Evolutionary conservation across 2,329 filamentous ascomycete species (phyloP).

Genomic region (Geosmithia putterillii): DNA sequence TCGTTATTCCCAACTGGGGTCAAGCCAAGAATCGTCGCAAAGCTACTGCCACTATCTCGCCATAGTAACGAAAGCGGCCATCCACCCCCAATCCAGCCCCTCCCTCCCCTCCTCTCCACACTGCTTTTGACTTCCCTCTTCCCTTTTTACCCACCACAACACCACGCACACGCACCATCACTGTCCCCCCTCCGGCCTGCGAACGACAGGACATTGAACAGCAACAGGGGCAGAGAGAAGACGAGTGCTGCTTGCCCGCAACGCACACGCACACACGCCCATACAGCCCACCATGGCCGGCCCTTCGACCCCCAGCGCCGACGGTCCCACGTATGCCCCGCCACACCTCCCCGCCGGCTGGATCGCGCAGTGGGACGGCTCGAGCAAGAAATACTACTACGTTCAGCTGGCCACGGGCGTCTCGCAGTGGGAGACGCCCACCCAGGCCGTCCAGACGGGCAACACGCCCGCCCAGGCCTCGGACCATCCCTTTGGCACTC

Average conservation of each 20-base stretch:
- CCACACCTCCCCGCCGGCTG: slow-evolving; percentile 51
- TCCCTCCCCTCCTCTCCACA: neutral
- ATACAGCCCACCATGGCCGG: slow-evolving; percentile 34
- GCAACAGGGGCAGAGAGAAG: too few relatives aligned
- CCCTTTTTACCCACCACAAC: neutral
- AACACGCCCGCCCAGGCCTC: slow-evolving; percentile 41
- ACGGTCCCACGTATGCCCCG: slow-evolving; percentile 47
- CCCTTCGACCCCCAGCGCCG: slow-evolving; percentile 43
- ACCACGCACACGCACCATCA: too few relatives aligned
- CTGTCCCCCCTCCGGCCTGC: too few relatives aligned
- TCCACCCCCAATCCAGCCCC: neutral
- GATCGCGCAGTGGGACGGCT: slow-evolving; percentile 58
- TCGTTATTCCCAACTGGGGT: neutral
- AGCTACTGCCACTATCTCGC: neutral
- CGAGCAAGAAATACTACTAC: slow-evolving; percentile 55
- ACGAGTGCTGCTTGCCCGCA: neutral
- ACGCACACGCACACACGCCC: neutral
- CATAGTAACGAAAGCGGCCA: too few relatives aligned
- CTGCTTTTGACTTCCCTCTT: neutral
- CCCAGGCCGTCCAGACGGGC: slow-evolving; percentile 47
- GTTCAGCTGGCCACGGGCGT: slow-evolving; percentile 61
- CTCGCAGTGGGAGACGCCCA: slow-evolving; percentile 65
- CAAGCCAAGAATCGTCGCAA: neutral
- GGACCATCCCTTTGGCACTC: slow-evolving; percentile 52
- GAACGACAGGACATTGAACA: too few relatives aligned